Evolutionary conservation across 208 protist species (phyloP), one percentile per base, ranked within the genome.

Genomic region (Crithidia acanthocephali): DNA sequence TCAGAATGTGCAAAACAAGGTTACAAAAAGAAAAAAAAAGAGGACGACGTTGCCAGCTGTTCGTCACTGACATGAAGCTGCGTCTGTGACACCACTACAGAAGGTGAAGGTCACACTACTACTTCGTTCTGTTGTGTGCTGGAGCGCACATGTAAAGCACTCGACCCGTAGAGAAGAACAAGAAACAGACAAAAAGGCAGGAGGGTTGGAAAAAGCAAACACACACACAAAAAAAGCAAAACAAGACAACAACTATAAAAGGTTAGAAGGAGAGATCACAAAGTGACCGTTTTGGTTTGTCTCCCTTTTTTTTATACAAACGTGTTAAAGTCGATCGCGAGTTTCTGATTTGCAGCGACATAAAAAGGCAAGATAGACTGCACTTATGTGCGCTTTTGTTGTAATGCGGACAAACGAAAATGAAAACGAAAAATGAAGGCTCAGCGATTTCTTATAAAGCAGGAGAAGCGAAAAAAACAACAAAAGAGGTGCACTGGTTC

Each of bases 361-460:
- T 28, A 50, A 63, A 63, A 32, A 50, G 35, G 22, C 22, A 50
- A 50, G 22, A 61, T 23, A 59, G 25, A 35, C 32, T 10, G 32
- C 53, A 59, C 32, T 25, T 30, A 66, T 44, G 60, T 56, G 60
- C 25, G 27, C 16, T 18, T 30, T 66, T 56, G 47, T 53, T 40
- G 60, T 40, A 30, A 55, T 16, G 27, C 47, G 44, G 27, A 66
- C 32, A 53, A 23, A 23, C 15, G 2, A 66, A 66, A 66, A 4
- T 53, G 33, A 44, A 18, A 30, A 45, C 28, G 7, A 32, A 44
- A 2, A 56, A 66, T 40, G n/a, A 40, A 66, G 47, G n/a, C 35
- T 68, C 50, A 25, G 35, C 23, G 11, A 27, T 56, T 58, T 45
- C 18, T 68, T 58, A 68, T 48, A 56, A 56, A 68, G 48, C 50